phyloP scores from a whole-genome alignment of 345 rosid genomes.

The Brassica carinata region DNA sequence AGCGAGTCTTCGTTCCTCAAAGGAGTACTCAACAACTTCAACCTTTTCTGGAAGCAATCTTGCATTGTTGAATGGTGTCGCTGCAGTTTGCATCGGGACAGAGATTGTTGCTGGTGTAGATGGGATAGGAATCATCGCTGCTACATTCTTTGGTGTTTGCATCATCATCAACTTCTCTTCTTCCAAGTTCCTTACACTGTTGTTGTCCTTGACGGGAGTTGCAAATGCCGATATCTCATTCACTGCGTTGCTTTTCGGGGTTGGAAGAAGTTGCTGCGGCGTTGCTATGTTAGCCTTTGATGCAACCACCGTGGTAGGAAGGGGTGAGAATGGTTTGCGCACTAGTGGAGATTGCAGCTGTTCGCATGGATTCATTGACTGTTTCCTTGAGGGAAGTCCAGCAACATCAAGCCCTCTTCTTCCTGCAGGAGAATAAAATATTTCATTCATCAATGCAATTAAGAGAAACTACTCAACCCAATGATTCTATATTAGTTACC shows the following conservation, averaged over 20 bases:
- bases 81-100: constrained; percentile 85
- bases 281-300: constrained; percentile 49
- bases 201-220: constrained; percentile 59
- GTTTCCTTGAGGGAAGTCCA: constrained; percentile 61
- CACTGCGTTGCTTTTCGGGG: not conserved
- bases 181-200: constrained; percentile 29
- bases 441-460: not conserved
- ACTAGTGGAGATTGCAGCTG: constrained; percentile 68
- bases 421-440: constrained; percentile 38
- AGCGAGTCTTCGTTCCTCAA: constrained; percentile 89
- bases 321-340: constrained; percentile 88
- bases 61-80: constrained; percentile 44
- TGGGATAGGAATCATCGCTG: constrained; percentile 52
- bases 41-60: constrained; percentile 35
- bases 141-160: constrained; percentile 54
- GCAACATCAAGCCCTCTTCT: constrained; percentile 74
- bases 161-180: constrained; percentile 53
- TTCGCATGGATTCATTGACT: constrained; percentile 53
- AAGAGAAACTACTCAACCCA: not conserved
- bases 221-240: constrained; percentile 7
- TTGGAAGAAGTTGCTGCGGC: constrained; percentile 28
- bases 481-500: constrained; percentile 37
- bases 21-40: constrained; percentile 71
- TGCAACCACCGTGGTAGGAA: constrained; percentile 53
- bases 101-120: constrained; percentile 69